Percentiles rank a stretch among this genome's conserved stretches.
Conservation (phyloP, 352 stramenopile genomes). For the Phytophthora tentaculata region DNA sequence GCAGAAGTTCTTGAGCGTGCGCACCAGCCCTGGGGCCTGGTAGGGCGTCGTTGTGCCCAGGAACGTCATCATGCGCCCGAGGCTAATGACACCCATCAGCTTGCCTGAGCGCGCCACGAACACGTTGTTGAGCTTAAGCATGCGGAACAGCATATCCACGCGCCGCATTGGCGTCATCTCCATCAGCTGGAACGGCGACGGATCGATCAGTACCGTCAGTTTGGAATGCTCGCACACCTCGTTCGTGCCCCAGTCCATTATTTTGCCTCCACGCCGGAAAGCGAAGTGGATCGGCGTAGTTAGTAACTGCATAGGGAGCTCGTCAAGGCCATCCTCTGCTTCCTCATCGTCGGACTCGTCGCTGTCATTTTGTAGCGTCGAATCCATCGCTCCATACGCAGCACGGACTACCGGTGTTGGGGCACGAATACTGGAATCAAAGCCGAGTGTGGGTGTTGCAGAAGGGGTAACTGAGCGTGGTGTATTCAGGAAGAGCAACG, state of each 20-base stretch:
- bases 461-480: constrained; percentile 27
- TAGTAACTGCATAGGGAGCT: constrained; percentile 38
- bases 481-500: constrained; percentile 38
- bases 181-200: constrained; percentile 84
- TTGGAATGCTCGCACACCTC: constrained; percentile 65
- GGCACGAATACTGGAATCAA: constrained; percentile 8
- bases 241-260: constrained; percentile 83
- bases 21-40: constrained; percentile 54
- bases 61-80: constrained; percentile 82
- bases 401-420: constrained; percentile 20
- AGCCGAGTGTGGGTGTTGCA: constrained; percentile 16
- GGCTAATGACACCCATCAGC: constrained; percentile 82
- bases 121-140: constrained; percentile 90
- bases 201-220: constrained; percentile 77
- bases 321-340: constrained; percentile 19
- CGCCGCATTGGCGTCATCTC: constrained; percentile 86
- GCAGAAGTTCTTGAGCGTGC: constrained; percentile 49
- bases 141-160: constrained; percentile 87
- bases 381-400: constrained; percentile 36
- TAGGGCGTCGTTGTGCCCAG: constrained; percentile 75
- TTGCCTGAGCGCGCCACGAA: constrained; percentile 84
- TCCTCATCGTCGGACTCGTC: constrained; percentile 20
- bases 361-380: constrained; percentile 13
- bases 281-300: constrained; percentile 73
- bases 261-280: constrained; percentile 68